phyloP scores from a whole-genome alignment of 768 basidiomycete species.

The Leccinum arenicola region DNA sequence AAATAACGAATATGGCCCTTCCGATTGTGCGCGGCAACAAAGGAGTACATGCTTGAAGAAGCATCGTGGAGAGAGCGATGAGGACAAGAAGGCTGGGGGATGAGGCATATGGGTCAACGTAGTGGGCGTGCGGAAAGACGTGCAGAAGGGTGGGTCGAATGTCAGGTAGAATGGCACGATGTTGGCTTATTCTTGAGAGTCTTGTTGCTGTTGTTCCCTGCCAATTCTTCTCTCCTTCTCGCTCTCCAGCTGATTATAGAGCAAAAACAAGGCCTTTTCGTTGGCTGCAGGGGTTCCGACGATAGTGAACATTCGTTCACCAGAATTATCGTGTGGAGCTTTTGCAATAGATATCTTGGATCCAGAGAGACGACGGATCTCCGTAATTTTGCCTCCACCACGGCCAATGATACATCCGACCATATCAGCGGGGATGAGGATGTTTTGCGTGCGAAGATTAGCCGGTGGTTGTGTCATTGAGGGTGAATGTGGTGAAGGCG shows the following conservation, averaged over 20 bases:
- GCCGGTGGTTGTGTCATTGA: constrained; percentile 56
- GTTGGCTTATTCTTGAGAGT: constrained; percentile 47
- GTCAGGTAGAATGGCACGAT: neutral
- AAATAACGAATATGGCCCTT: constrained; percentile 23
- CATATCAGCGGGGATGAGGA: constrained; percentile 99
- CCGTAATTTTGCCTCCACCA: constrained; percentile 97
- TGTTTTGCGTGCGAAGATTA: constrained; percentile 96
- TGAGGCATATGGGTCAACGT: constrained; percentile 24
- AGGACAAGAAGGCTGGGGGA: constrained; percentile 29
- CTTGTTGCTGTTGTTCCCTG: constrained; percentile 77
- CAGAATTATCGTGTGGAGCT: constrained; percentile 98
- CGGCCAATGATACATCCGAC: constrained; percentile 96
- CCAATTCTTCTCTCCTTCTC: constrained; percentile 94
- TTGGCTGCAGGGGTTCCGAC: constrained; percentile 94
- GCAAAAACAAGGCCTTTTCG: constrained; percentile 94
- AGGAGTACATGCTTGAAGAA: constrained; percentile 9
- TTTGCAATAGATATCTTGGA: constrained; percentile 99
- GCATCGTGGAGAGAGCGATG: constrained; percentile 13
- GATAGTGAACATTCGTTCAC: constrained; percentile 99
- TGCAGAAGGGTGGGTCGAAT: constrained; percentile 9
- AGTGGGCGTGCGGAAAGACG: constrained; percentile 14
- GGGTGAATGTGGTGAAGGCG: constrained; percentile 37
- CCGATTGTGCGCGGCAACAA: constrained; percentile 11
- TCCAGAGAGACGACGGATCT: constrained; percentile 96
- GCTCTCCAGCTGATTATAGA: constrained; percentile 96